These are phyloP conservation scores for Malus sylvestris DNA, from an alignment of 306 rosid species.

Conservation along the genomic window DNA sequence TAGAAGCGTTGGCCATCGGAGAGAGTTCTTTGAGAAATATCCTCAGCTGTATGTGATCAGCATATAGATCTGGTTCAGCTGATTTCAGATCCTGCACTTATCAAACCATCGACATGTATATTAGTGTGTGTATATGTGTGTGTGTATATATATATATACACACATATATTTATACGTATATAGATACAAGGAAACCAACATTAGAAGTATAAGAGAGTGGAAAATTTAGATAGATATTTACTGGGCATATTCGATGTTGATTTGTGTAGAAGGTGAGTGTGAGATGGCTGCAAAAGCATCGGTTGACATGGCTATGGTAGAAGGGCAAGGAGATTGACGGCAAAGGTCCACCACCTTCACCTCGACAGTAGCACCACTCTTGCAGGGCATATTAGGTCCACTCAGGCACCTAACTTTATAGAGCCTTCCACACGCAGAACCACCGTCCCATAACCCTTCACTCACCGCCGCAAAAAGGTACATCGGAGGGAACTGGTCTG, in stretches of 20 bases:
- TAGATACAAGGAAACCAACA: background rate
- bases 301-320: slow-evolving; percentile 40
- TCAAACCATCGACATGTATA: background rate
- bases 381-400: slow-evolving; percentile 55
- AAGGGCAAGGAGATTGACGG: slow-evolving; percentile 29
- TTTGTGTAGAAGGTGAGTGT: slow-evolving; percentile 16
- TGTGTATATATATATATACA: too few relatives aligned
- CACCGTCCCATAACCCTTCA: slow-evolving; percentile 73
- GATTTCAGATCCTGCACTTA: background rate
- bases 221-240: background rate
- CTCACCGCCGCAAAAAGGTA: slow-evolving; percentile 40
- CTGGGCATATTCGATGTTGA: slow-evolving; percentile 62
- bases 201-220: background rate
- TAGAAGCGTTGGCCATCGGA: too few relatives aligned
- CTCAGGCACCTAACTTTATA: slow-evolving; percentile 61
- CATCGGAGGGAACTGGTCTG: background rate
- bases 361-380: slow-evolving; percentile 32
- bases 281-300: slow-evolving; percentile 52
- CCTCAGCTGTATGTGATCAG: background rate
- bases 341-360: slow-evolving; percentile 63
- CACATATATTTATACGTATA: background rate
- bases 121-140: too few relatives aligned
- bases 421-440: slow-evolving; percentile 62
- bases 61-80: background rate
- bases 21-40: too few relatives aligned